Conservation (phyloP, 2,329 filamentous ascomycete genomes). For the Trichoderma harzianum region DNA sequence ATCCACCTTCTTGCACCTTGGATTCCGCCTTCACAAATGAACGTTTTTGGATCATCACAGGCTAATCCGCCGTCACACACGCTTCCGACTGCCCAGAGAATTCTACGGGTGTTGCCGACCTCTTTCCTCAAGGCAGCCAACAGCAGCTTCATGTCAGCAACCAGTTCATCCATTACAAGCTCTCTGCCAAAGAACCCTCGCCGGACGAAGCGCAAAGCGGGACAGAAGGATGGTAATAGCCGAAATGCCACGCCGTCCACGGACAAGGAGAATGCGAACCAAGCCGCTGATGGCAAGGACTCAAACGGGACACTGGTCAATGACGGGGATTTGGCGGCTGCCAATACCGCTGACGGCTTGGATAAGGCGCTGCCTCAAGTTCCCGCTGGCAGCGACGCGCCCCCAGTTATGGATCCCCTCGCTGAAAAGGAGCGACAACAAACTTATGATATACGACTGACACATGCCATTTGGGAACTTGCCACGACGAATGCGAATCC, state of each 20-base stretch:
- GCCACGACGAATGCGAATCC: constrained; percentile 91
- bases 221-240: constrained; percentile 36
- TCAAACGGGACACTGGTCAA: constrained; percentile 23
- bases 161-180: constrained; percentile 78
- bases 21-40: constrained; percentile 95
- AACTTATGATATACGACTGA: constrained; percentile 79
- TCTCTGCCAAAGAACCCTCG: constrained; percentile 66
- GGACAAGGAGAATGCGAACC: constrained; percentile 50
- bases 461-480: constrained; percentile 90
- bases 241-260: constrained; percentile 37
- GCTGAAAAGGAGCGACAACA: constrained; percentile 69
- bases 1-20: constrained; percentile 93
- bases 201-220: constrained; percentile 57
- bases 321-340: constrained; percentile 24
- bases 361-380: constrained; percentile 41
- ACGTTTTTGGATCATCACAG: constrained; percentile 69
- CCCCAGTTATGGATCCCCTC: constrained; percentile 54
- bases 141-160: constrained; percentile 90
- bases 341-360: constrained; percentile 45
- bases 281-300: constrained; percentile 28
- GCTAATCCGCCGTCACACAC: constrained; percentile 76
- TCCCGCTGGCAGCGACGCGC: constrained; percentile 30
- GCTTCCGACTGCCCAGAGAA: constrained; percentile 86
- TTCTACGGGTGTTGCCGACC: constrained; percentile 84
- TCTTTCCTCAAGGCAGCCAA: constrained; percentile 92